Base-by-base conservation (phyloP, 176 grass and related monocot species). In the Pharus latifolius region DNA sequence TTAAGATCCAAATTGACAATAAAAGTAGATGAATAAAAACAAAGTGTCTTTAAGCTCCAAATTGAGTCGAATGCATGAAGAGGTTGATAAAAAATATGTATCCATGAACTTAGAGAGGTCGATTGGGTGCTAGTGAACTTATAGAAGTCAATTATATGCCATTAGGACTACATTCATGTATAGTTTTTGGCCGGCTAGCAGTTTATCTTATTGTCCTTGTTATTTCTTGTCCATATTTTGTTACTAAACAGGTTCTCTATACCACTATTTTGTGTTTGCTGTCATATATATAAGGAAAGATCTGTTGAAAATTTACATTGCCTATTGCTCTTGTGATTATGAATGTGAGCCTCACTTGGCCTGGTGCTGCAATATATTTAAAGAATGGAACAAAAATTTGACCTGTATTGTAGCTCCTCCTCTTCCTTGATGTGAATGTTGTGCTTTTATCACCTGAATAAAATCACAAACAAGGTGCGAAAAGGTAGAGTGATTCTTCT, bases 341-440 rank as follows among this genome's bases (percentile, higher is more conserved):
- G 12, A 56, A 38, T 13, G 2, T 35, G 2, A 60, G 67, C 10
- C 28, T 66, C 53, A 23, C 1, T 4, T 26, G 18, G 1, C 10
- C 16, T 24, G 16, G 26, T 55, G 35, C 27, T 67, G 52, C 17
- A 3, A 22, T 12, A 59, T 3, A 61, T 54, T 62, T 17, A 43
- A 78, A 74, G 6, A 22, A 54, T 23, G 3, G 32, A 50, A 74
- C 55, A 38, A 42, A 62, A 58, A 65, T 37, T n/a, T 35, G 12
- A 92, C 84, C 84, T 92, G 89, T 82, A 92, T 88, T 34, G 84
- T 92, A 5, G 89, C 89, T 57, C 84, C 89, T 74, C 89, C 89
- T 85, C 89, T 92, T 82, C 89, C 89, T 82, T 88, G 89, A 56
- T 78, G 78, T 2, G 89, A 85, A 72, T 88, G 89, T 7, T 88